These are phyloP conservation scores for Nigrospora oryzae DNA, from an alignment of 2,329 filamentous ascomycete genomes.

Conservation along the genomic window DNA sequence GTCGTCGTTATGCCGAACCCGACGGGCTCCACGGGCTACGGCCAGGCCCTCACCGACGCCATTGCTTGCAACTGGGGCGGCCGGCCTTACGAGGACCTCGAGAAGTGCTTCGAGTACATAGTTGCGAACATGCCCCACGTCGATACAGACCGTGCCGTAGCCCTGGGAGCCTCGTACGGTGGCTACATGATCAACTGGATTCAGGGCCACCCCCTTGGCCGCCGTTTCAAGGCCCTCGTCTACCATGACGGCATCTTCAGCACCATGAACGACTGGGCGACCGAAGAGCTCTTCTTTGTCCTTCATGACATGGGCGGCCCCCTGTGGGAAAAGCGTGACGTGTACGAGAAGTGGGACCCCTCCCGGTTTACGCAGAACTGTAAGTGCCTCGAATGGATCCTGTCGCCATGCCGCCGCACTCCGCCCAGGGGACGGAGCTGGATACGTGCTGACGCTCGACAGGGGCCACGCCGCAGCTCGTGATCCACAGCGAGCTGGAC, in stretches of 20 bases:
- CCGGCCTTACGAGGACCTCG: constrained; percentile 74
- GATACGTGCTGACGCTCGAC: too few species aligned
- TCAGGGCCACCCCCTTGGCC: constrained; percentile 74
- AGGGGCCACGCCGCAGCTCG: constrained; percentile 75
- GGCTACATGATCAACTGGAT: constrained; percentile 87
- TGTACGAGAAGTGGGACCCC: constrained; percentile 65
- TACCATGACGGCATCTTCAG: constrained; percentile 84
- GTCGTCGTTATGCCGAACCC: constrained; percentile 76
- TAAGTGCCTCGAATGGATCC: too few species aligned
- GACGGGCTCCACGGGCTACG: constrained; percentile 76
- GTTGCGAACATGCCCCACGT: constrained; percentile 57
- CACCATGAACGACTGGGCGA: constrained; percentile 54
- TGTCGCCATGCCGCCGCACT: too few species aligned
- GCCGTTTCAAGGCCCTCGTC: constrained; percentile 80
- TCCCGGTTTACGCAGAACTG: constrained; percentile 54
- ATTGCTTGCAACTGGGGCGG: constrained; percentile 81
- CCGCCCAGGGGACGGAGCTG: too few species aligned
- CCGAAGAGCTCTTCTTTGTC: constrained; percentile 64
- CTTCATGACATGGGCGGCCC: constrained; percentile 59
- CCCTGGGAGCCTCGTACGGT: constrained; percentile 66
- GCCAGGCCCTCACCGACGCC: constrained; percentile 66
- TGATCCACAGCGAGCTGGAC: constrained; percentile 83
- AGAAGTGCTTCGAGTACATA: constrained; percentile 69
- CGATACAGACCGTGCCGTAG: constrained; percentile 62
- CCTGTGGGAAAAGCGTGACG: constrained; percentile 51